These are phyloP conservation scores for Ceratocystis ficicola DNA, from an alignment of 2,329 filamentous ascomycete genomes.

Conservation along the genomic window DNA sequence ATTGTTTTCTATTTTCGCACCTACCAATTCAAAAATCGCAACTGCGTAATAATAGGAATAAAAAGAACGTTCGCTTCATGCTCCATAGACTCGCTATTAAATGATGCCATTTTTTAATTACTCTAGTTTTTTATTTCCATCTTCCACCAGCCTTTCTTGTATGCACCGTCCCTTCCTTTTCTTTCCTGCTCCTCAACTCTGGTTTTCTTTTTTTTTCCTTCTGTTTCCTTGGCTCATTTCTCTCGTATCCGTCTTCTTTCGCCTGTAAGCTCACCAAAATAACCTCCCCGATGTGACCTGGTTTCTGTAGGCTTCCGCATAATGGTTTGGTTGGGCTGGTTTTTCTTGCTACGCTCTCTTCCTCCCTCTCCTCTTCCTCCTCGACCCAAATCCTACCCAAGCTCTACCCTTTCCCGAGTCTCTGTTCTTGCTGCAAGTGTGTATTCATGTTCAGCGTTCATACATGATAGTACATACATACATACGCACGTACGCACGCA, in stretches of 20 bases:
- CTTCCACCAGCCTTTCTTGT: not conserved
- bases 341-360: not conserved
- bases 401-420: not conserved
- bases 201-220: not conserved
- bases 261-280: not conserved
- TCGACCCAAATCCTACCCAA: not conserved
- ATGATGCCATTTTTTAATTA: not conserved
- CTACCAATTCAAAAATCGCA: not conserved
- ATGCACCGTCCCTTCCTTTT: not conserved
- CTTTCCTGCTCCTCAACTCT: not conserved
- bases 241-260: conserved; percentile 4
- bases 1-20: not conserved
- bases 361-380: not conserved
- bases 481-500: not conserved
- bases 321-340: not conserved
- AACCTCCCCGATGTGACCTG: not conserved
- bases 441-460: too few relatives aligned
- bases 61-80: not conserved
- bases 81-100: not conserved
- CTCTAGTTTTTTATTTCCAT: not conserved
- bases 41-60: not conserved
- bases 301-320: conserved; percentile 5
- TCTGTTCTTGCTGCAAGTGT: not conserved
- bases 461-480: not conserved
- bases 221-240: not conserved